Evolutionary conservation across 163 green algal species (phyloP), one percentile per base, ranked within the genome.

Genomic region (Smithsoniella earleae): DNA sequence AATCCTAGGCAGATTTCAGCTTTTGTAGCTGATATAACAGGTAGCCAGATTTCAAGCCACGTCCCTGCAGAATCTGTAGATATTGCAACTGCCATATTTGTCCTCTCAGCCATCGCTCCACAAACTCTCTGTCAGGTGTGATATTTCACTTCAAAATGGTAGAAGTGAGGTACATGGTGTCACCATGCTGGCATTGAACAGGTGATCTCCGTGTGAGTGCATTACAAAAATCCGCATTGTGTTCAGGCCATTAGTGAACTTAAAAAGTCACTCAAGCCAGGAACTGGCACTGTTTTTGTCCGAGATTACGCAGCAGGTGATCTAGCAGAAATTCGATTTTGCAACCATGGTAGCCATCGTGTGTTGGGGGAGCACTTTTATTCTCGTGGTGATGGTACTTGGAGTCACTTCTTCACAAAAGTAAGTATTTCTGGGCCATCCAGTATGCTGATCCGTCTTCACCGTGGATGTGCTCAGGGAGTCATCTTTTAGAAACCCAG

Each of bases 301-400:
- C 58, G 58, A 10, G 58, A 69, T 13, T 69, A 69, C 1, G 58
- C 58, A 43, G 58, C n/a, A 38, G 58, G 58, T 30, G 58, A 69
- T 40, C 58, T 69, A 3, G 58, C 58, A 43, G 58, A 69, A 33
- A 30, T 28, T 30, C 18, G 58, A 33, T 31, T 69, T 5, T 43
- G 27, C 20, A 34, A 3, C 6, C 58, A 69, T 13, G 58, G 25
- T 6, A 45, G 30, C 31, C 58, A 69, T 18, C 58, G 58, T 31
- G 43, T 43, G 58, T 31, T 69, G 16, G 20, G 30, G 43, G n/a
- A 69, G 18, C 31, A 69, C 58, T 34, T 69, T 16, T 69, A 69
- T 34, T 43, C 34, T 16, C 20, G 58, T 22, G 58, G 58, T 13
- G 58, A 69, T 40, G 58, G 58, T 31, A 69, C 58, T 6, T 34